Conservation (phyloP, 495 filamentous ascomycete genomes). For the Penicillium canescens region DNA sequence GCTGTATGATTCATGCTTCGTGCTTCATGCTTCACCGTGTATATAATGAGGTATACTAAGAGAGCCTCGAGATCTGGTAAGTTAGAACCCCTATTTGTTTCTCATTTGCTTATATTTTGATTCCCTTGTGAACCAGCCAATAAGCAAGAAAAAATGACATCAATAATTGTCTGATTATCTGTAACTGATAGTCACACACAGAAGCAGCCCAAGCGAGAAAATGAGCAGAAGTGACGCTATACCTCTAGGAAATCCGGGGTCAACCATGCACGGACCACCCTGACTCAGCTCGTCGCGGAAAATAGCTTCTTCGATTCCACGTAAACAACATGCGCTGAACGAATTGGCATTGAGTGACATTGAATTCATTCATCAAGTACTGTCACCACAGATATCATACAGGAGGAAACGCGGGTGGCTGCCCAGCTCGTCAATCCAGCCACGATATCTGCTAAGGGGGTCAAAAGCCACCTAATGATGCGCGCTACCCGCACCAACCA, state of each 20-base stretch:
- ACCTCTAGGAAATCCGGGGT: not conserved
- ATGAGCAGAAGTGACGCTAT: not conserved
- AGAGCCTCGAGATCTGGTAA: too few species aligned
- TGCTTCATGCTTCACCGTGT: too few species aligned
- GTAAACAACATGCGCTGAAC: not conserved
- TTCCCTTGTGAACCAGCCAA: too few species aligned
- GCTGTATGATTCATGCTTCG: too few species aligned
- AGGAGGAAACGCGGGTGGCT: not conserved
- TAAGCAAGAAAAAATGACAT: too few species aligned
- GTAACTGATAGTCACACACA: too few species aligned
- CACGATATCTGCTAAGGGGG: slow-evolving; percentile 1
- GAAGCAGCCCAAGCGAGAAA: too few species aligned
- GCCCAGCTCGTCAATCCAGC: not conserved
- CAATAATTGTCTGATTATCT: too few species aligned
- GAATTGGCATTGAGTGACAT: not conserved
- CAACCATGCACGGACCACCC: not conserved
- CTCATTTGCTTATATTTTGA: too few species aligned
- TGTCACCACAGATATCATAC: not conserved
- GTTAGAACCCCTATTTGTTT: too few species aligned
- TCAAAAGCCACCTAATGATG: slow-evolving; percentile 2
- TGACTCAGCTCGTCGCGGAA: not conserved
- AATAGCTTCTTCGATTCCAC: not conserved
- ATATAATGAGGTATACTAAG: too few species aligned
- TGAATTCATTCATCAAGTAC: not conserved
- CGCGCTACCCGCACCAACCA: slow-evolving; percentile 3